These are phyloP conservation scores for Cladosporium cucumerinum DNA, from an alignment of 2,329 filamentous ascomycete genomes.

Conservation along the genomic window DNA sequence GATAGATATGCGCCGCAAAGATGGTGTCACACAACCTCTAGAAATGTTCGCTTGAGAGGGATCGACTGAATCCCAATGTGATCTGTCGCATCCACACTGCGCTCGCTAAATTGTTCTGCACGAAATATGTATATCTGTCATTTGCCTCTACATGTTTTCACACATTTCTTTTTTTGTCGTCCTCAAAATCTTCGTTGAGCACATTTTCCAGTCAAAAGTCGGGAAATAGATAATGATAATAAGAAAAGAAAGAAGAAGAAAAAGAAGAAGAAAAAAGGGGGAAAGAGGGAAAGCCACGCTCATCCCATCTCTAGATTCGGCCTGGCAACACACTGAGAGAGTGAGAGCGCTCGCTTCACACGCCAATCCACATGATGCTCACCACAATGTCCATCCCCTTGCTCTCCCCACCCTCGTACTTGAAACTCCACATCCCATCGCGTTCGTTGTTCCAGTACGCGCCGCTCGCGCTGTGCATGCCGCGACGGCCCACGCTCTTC, in stretches of 20 bases:
- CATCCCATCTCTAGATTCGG: no score
- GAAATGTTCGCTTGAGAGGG: neutral
- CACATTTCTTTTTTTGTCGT: neutral
- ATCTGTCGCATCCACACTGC: neutral
- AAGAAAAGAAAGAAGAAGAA: neutral
- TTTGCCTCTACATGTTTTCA: neutral
- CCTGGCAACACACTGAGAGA: no score
- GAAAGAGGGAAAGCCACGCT: no score
- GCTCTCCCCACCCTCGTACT: constrained; percentile 62
- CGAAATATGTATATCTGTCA: neutral
- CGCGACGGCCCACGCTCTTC: constrained; percentile 71
- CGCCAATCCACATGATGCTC: constrained; percentile 68
- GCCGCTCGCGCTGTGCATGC: constrained; percentile 83
- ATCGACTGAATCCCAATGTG: neutral
- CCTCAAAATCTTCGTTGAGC: neutral
- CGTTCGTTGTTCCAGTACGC: constrained; percentile 90
- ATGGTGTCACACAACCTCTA: neutral
- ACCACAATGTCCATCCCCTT: constrained; percentile 54
- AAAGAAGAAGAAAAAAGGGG: neutral
- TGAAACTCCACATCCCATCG: constrained; percentile 86
- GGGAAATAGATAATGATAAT: no score
- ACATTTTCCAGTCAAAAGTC: neutral
- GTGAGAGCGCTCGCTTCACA: constrained; percentile 38
- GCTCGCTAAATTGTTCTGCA: neutral
- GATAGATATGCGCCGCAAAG: neutral